These are phyloP conservation scores for Yamadazyma trypodendri DNA, from an alignment of 1,139 yeast species.

Conservation along the genomic window DNA sequence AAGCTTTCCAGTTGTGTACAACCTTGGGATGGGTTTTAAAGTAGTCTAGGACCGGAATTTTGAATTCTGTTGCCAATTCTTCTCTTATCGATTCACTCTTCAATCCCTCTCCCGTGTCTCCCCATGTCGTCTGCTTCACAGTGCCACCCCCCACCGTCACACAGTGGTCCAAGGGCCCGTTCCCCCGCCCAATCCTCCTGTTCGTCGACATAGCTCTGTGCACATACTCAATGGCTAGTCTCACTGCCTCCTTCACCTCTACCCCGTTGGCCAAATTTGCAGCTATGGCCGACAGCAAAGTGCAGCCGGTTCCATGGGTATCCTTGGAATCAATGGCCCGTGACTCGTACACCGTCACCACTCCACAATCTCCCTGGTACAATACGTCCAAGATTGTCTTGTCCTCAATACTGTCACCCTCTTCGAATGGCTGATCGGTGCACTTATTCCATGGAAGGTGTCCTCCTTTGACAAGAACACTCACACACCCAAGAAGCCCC, in stretches of 20 bases:
- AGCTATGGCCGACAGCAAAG: constrained; percentile 79
- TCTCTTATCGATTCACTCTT: too few species aligned
- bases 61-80: too few species aligned
- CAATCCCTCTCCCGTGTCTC: too few species aligned
- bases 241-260: constrained; percentile 48
- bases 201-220: constrained; percentile 56
- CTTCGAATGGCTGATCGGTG: constrained; percentile 17
- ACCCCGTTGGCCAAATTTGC: constrained; percentile 64
- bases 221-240: constrained; percentile 60
- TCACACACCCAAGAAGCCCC: constrained; percentile 41
- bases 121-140: background rate
- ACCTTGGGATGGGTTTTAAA: constrained; percentile 58
- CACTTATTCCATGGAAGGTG: constrained; percentile 55
- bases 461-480: constrained; percentile 80
- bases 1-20: constrained; percentile 53
- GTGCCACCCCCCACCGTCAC: constrained; percentile 12
- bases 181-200: constrained; percentile 51
- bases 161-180: constrained; percentile 74
- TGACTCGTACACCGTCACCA: constrained; percentile 49
- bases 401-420: constrained; percentile 16
- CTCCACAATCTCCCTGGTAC: constrained; percentile 42
- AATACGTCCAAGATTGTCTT: constrained; percentile 57
- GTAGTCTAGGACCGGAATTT: constrained; percentile 34
- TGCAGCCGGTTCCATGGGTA: constrained; percentile 93
- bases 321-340: constrained; percentile 47